Conservation (phyloP, 768 basidiomycete genomes). For the Mycena latifolia region DNA sequence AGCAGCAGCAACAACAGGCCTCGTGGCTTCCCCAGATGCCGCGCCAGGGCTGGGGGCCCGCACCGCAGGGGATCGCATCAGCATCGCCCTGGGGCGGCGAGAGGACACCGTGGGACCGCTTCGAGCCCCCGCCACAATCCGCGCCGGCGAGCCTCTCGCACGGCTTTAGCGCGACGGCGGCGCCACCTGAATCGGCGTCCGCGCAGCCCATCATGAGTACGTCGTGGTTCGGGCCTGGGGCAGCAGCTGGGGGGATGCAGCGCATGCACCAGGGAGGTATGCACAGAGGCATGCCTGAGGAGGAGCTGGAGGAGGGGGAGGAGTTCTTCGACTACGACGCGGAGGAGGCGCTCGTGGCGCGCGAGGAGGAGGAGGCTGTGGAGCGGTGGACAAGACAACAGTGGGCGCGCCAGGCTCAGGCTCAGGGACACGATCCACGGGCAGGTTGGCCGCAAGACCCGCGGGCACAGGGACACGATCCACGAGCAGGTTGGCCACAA, state of each 20-base stretch:
- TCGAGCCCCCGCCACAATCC: constrained; percentile 9
- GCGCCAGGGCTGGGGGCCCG: constrained; percentile 26
- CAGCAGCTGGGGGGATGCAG: neutral
- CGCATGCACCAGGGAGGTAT: neutral
- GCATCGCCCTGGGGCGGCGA: constrained; percentile 2
- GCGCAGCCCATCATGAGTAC: constrained; percentile 16
- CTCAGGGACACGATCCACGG: neutral
- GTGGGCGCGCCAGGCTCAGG: neutral
- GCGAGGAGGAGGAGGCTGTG: neutral
- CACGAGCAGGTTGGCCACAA: constrained; percentile 2
- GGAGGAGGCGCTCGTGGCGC: neutral
- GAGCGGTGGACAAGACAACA: neutral
- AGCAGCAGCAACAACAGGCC: neutral
- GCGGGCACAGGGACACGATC: neutral
- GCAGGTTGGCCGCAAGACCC: neutral
- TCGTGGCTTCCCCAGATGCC: constrained; percentile 14
- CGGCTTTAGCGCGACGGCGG: constrained; percentile 28
- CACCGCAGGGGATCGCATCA: constrained; percentile 1
- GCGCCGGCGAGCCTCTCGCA: constrained; percentile 2
- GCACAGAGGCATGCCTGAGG: too few species aligned
- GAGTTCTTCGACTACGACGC: neutral
- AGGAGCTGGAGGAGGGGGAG: neutral
- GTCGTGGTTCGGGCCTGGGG: constrained; percentile 18
- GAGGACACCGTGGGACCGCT: constrained; percentile 15
- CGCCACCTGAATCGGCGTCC: constrained; percentile 21